phyloP scores from a whole-genome alignment of 805 yeast species.

The Limtongia smithiae region DNA sequence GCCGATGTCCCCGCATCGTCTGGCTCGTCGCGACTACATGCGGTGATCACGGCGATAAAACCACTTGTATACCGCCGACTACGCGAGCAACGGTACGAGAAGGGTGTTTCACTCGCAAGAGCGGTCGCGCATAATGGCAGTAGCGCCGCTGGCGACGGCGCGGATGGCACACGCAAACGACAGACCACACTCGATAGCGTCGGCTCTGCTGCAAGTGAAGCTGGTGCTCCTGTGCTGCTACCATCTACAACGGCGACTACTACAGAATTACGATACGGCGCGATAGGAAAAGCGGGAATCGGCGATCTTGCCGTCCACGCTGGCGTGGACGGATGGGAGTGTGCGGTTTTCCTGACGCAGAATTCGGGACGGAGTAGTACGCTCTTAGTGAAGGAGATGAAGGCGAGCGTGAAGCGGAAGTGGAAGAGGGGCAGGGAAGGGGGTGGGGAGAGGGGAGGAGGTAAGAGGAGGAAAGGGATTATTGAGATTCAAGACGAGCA shows the following conservation, averaged over 20 bases:
- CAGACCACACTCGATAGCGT: not conserved
- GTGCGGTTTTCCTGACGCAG: not conserved
- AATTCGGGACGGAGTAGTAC: not conserved
- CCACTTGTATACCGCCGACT: conserved; percentile 1
- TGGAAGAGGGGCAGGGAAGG: not conserved
- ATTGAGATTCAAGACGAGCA: no score
- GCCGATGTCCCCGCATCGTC: not conserved
- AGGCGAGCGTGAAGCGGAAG: not conserved
- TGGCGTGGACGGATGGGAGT: conserved; percentile 1
- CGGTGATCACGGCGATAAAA: not conserved
- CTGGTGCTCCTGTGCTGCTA: no score
- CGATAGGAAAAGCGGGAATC: not conserved
- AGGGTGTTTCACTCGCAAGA: not conserved
- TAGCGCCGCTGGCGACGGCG: not conserved
- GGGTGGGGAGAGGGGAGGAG: no score
- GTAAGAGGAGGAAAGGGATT: no score
- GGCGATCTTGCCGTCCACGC: not conserved
- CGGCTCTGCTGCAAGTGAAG: not conserved
- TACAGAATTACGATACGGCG: not conserved
- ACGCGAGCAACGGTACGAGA: not conserved
- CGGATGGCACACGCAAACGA: no score
- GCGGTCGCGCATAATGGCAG: not conserved
- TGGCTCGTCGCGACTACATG: not conserved
- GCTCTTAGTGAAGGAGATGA: conserved; percentile 1
- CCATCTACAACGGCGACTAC: not conserved